Evolutionary conservation across 202 grass and related monocot species (phyloP), one percentile per base, ranked within the genome.

Genomic region (Zoysia matrella): DNA sequence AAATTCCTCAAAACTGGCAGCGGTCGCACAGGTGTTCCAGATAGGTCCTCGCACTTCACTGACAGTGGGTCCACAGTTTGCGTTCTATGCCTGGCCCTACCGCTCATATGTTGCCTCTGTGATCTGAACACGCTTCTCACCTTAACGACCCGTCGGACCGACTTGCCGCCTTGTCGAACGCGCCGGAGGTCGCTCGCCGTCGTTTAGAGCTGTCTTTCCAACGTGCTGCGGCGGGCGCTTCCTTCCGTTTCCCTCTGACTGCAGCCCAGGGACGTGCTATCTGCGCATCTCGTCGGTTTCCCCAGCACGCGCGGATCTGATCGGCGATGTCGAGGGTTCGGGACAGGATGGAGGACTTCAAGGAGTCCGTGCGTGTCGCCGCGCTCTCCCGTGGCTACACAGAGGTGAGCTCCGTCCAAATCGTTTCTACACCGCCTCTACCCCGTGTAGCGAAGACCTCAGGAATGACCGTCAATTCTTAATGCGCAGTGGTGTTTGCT

Each of bases 291-390:
- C 11, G 7, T 53, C 5, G 47, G 48, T 16, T 78, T 73, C 61
- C 8, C 40, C 10, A 53, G 47, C 6, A 50, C n/a, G 2, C 56
- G 69, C 65, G 65, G 84, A 90, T 84, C 88, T 90, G 75, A 64
- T 46, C 40, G 44, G 80, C 72, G 50, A 98, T 93, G 92, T 84
- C 87, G 60, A 85, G 81, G 83, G 80, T 88, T 62, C 90, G 83
- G 85, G 89, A 99, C 71, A 88, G 92, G 83, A 93, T 78, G 12
- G 96, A 95, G 75, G 92, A 99, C 72, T 95, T 89, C 65, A 99
- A 93, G 76, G 92, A 95, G 67, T 73, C 87, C 72, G 62, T 93
- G 1, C 91, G 83, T 73, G 80, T 88, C 57, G 89, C 83, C 36
- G 89, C 87, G 69, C 81, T 90, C 71, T 80, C 87, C 68, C 69